Evolutionary conservation across 2,329 filamentous ascomycete species (phyloP), one percentile per base, ranked within the genome.

Genomic region (Lithohypha guttulata): DNA sequence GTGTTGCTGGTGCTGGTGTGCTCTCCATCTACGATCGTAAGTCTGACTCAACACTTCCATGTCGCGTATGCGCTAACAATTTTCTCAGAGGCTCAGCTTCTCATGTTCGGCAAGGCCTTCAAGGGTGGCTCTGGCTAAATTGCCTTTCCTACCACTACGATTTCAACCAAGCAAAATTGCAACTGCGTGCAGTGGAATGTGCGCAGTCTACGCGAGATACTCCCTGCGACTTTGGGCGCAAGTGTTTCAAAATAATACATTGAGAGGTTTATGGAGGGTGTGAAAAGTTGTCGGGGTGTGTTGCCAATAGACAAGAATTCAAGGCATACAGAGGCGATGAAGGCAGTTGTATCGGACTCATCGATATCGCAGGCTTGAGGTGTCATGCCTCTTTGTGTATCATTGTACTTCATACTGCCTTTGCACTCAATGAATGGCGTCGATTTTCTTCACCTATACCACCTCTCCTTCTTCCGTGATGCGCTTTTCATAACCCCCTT

Each of bases 1-100:
- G 91, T 95, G 91, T 98, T 65, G 91, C 91, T 65, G 93, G 91
- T 85, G 91, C 91, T 75, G 91, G 91, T 98, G 91, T 98, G 66
- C 79, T 98, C 68, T 98, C 91, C 70, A 95, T 98, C 85, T 98
- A 98, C 75, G 91, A 98, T 70, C 89, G 96, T 51, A 47, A 34
- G 49, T 50, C 19, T 40, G n/a, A 10, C 26, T 7, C 15, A 11
- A 9, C 9, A 1, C 23, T 15, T 22, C 9, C 7, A 19, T 15
- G 4, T 17, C 21, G 9, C 20, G 8, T 4, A 13, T 10, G 14
- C 40, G 22, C 46, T 50, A 49, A 51, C 35, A 23, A 22, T 17
- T 4, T 7, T 29, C 36, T 32, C 42, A 51, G 49, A 53, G 45
- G 50, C 44, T 32, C 91, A 98, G 83, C 79, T 98, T 68, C 71